These are phyloP conservation scores for Podospora pseudopauciseta DNA, from an alignment of 495 filamentous ascomycete genomes.

Conservation along the genomic window DNA sequence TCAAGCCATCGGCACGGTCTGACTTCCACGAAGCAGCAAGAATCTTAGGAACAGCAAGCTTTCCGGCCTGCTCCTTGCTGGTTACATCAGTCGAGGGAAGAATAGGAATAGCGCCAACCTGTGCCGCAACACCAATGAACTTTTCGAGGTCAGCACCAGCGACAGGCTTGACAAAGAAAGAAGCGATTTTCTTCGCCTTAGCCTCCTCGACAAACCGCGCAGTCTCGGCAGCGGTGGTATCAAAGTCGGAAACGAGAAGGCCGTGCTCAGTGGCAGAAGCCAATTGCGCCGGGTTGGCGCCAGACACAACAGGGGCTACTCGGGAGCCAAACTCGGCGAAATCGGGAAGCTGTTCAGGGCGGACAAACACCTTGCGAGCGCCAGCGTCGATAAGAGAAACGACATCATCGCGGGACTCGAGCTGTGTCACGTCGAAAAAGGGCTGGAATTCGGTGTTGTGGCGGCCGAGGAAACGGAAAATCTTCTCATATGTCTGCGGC, in stretches of 20 bases:
- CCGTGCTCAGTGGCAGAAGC: slow-evolving; percentile 38
- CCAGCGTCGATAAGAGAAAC: slow-evolving; percentile 80
- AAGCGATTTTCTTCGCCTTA: slow-evolving; percentile 43
- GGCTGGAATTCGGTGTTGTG: slow-evolving; percentile 63
- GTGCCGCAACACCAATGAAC: slow-evolving; percentile 51
- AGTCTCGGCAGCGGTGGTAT: slow-evolving; percentile 37
- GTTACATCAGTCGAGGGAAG: slow-evolving; percentile 69
- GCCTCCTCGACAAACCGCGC: slow-evolving; percentile 43
- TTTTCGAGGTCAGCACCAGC: slow-evolving; percentile 45
- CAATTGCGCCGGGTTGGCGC: slow-evolving; percentile 24
- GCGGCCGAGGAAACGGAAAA: slow-evolving; percentile 62
- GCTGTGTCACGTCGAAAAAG: slow-evolving; percentile 71
- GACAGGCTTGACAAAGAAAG: slow-evolving; percentile 46
- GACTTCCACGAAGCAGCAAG: slow-evolving; percentile 66
- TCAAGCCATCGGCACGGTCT: slow-evolving; percentile 79
- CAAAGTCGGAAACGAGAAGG: slow-evolving; percentile 45
- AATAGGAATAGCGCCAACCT: slow-evolving; percentile 67
- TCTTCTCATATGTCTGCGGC: slow-evolving; percentile 54
- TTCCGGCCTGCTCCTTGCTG: slow-evolving; percentile 52
- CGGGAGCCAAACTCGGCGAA: slow-evolving; percentile 43
- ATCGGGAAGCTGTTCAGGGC: slow-evolving; percentile 55
- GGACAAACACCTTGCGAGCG: slow-evolving; percentile 81
- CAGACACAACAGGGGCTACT: slow-evolving; percentile 41
- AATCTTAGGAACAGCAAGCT: slow-evolving; percentile 64
- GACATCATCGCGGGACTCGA: slow-evolving; percentile 66